Percentiles rank a stretch among this genome's conserved stretches.
These are phyloP conservation scores for Phytopythium sindhum DNA, from an alignment of 352 stramenopile species.

Conservation along the genomic window DNA sequence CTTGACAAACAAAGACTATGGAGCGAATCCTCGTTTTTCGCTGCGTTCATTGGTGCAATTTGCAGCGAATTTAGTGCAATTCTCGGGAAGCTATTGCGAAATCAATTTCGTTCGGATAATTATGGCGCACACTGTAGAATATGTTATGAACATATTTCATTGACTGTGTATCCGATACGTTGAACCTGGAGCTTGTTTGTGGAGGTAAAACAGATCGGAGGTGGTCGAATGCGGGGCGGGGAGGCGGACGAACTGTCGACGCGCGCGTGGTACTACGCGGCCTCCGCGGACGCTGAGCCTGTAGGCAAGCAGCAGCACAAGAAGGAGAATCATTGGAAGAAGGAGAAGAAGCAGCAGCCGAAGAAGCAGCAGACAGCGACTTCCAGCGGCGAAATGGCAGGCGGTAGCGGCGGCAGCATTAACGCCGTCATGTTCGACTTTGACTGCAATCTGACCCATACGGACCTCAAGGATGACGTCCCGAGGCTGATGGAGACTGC, in stretches of 20 bases:
- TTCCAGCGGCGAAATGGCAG: neutral
- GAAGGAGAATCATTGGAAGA: neutral
- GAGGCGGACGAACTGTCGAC: constrained; percentile 5
- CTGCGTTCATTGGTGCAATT: too few relatives aligned
- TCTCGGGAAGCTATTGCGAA: too few relatives aligned
- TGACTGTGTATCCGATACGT: too few relatives aligned
- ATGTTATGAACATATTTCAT: too few relatives aligned
- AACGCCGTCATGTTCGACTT: constrained; percentile 57
- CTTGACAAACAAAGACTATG: too few relatives aligned
- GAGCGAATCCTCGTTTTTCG: too few relatives aligned
- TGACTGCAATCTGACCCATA: constrained; percentile 81
- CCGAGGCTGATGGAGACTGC: constrained; percentile 34
- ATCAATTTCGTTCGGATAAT: too few relatives aligned
- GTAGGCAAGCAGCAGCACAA: neutral
- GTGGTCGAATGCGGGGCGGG: neutral
- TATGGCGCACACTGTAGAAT: too few relatives aligned
- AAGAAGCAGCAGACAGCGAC: constrained; percentile 7
- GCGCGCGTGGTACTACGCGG: constrained; percentile 10
- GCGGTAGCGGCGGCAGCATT: neutral
- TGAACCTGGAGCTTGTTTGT: too few relatives aligned
- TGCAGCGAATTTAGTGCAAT: too few relatives aligned
- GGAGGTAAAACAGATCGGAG: neutral
- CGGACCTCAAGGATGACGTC: constrained; percentile 46
- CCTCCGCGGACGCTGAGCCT: neutral
- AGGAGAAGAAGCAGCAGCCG: constrained; percentile 10